Evolutionary conservation across 495 filamentous ascomycete genomes (phyloP).

Genomic region (Sphaerosporella brunnea): DNA sequence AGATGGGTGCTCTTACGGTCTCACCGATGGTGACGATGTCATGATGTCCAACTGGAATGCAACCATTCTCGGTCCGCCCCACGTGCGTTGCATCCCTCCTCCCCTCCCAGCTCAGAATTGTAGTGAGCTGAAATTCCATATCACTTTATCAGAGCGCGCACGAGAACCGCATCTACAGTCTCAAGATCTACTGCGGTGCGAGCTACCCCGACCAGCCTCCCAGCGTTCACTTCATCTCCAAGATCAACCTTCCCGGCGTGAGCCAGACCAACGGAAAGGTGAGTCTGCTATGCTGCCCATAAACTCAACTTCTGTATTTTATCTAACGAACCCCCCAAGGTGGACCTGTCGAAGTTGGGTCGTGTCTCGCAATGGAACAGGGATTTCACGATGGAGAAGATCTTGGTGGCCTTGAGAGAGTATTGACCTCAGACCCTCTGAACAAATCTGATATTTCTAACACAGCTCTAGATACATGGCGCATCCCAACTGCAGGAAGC

Average conservation of each 20-base stretch:
- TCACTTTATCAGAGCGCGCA: slow-evolving; percentile 64
- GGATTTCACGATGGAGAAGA: slow-evolving; percentile 81
- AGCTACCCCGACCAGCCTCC: slow-evolving; percentile 81
- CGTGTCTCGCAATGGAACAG: slow-evolving; percentile 78
- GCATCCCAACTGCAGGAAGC: slow-evolving; percentile 79
- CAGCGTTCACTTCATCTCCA: slow-evolving; percentile 72
- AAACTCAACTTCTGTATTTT: slow-evolving; percentile 1
- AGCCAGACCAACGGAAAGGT: slow-evolving; percentile 60
- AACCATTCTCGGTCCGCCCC: slow-evolving; percentile 89
- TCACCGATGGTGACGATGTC: slow-evolving; percentile 85
- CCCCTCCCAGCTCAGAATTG: no score
- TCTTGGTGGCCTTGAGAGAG: slow-evolving; percentile 77
- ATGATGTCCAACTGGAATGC: slow-evolving; percentile 98
- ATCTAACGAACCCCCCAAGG: slow-evolving; percentile 31
- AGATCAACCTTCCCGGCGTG: slow-evolving; percentile 90
- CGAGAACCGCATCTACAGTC: slow-evolving; percentile 94
- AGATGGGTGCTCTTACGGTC: slow-evolving; percentile 95
- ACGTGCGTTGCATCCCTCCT: slow-evolving; percentile 41
- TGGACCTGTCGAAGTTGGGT: slow-evolving; percentile 65
- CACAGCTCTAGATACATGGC: slow-evolving; percentile 63
- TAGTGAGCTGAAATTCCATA: no score
- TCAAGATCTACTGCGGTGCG: slow-evolving; percentile 89
- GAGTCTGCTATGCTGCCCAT: slow-evolving; percentile 7
- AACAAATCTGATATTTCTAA: no score
- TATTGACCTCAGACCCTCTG: no score